Conservation (phyloP, 495 filamentous ascomycete species). For the Penicillium tannophilum region DNA sequence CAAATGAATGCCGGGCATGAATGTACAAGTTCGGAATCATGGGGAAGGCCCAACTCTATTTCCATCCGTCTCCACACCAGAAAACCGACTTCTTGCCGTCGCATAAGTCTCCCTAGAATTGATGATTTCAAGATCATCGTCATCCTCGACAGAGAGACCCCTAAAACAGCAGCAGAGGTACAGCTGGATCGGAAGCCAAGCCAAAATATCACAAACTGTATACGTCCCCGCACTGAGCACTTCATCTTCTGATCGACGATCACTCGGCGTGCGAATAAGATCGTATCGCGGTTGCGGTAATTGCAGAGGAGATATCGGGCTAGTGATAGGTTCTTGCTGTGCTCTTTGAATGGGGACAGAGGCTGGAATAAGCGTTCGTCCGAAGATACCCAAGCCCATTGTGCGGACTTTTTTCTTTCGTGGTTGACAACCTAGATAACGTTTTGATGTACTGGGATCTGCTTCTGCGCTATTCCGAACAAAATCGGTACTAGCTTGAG, state of each 20-base stretch:
- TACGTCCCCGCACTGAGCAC: background rate
- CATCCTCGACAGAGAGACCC: background rate
- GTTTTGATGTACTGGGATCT: background rate
- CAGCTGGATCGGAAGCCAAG: slow-evolving; percentile 17
- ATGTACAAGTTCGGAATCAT: background rate
- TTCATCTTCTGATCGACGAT: background rate
- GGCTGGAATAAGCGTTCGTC: slow-evolving; percentile 8
- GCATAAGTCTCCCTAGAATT: slow-evolving; percentile 33
- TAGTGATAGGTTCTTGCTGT: background rate
- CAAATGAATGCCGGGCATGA: background rate
- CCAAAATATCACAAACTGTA: slow-evolving; percentile 1
- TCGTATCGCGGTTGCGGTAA: background rate
- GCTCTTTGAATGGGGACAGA: background rate
- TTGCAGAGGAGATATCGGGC: slow-evolving; percentile 1
- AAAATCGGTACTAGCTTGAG: background rate
- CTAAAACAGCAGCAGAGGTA: slow-evolving; percentile 26
- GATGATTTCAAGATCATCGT: slow-evolving; percentile 16
- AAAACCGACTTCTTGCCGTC: slow-evolving; percentile 30
- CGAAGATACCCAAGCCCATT: slow-evolving; percentile 4
- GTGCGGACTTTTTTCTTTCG: background rate
- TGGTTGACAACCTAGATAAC: background rate
- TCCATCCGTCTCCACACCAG: background rate
- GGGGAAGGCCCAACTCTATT: background rate
- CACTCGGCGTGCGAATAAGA: background rate
- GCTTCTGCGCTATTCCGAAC: background rate